These are phyloP conservation scores for Arthrobotrys megalospora DNA, from an alignment of 2,329 filamentous ascomycete genomes.

Conservation along the genomic window DNA sequence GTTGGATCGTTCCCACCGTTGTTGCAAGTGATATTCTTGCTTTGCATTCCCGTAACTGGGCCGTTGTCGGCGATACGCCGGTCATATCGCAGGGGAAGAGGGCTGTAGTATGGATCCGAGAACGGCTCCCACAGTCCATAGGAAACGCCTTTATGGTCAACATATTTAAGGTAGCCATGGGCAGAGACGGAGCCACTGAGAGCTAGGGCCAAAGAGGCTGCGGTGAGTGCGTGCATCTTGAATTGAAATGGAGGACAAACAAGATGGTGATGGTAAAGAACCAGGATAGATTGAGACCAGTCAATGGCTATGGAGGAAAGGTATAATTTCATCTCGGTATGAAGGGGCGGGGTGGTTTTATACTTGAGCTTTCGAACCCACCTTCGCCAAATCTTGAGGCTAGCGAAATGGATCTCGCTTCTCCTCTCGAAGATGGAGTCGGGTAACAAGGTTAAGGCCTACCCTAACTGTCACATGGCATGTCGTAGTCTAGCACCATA, in stretches of 20 bases:
- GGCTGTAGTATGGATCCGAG: conserved; percentile 64
- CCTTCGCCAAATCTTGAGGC: background rate
- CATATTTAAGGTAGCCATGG: conserved; percentile 65
- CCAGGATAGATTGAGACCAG: conserved; percentile 4
- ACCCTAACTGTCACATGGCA: conserved; percentile 15
- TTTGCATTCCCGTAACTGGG: conserved; percentile 63
- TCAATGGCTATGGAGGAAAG: conserved; percentile 2
- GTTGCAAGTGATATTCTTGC: conserved; percentile 64
- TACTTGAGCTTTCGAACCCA: background rate
- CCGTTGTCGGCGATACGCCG: conserved; percentile 63
- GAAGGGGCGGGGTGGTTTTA: background rate
- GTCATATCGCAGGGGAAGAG: conserved; percentile 64
- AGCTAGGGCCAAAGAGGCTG: conserved; percentile 28
- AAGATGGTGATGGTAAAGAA: background rate
- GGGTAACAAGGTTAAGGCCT: conserved; percentile 3
- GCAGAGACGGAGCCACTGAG: conserved; percentile 60
- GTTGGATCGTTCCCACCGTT: conserved; percentile 64
- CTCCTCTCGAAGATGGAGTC: background rate
- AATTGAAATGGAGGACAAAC: background rate
- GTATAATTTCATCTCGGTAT: background rate
- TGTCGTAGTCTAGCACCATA: background rate
- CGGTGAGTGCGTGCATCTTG: conserved; percentile 16
- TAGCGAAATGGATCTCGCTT: background rate
- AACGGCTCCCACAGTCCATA: conserved; percentile 65
- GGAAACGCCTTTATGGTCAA: conserved; percentile 64